phyloP scores from a whole-genome alignment of 805 yeast species.

The Pichia californica region DNA sequence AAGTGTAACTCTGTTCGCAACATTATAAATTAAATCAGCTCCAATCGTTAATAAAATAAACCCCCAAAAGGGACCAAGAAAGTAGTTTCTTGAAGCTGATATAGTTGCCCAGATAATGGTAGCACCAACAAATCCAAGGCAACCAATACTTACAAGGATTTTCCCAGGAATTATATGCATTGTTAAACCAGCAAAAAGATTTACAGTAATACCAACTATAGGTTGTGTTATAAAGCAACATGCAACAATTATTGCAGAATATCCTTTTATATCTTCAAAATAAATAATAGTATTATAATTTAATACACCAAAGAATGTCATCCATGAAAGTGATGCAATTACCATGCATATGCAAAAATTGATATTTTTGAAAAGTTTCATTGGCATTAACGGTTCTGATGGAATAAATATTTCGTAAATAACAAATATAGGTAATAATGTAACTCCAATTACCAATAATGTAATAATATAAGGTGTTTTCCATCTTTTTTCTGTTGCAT shows the following conservation, averaged over 20 bases:
- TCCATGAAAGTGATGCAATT: constrained; percentile 33
- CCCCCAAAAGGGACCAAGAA: constrained; percentile 41
- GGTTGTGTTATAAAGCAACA: constrained; percentile 40
- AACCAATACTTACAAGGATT: constrained; percentile 30
- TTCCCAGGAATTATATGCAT: constrained; percentile 39
- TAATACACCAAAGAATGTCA: constrained; percentile 35
- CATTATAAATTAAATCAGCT: constrained; percentile 42
- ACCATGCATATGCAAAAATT: constrained; percentile 36
- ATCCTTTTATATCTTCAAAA: constrained; percentile 34
- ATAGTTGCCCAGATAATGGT: constrained; percentile 38
- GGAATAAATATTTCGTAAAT: constrained; percentile 36
- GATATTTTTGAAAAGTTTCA: constrained; percentile 34
- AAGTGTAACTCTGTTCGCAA: constrained; percentile 37
- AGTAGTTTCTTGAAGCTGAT: constrained; percentile 30
- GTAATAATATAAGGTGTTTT: constrained; percentile 40
- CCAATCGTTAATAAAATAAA: constrained; percentile 36
- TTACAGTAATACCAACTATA: constrained; percentile 36
- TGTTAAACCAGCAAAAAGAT: constrained; percentile 39
- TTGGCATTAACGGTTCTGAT: constrained; percentile 40
- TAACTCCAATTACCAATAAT: constrained; percentile 33
- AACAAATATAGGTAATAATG: constrained; percentile 28
- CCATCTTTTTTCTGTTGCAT: constrained; percentile 36
- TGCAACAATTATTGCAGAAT: constrained; percentile 36
- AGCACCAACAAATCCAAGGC: constrained; percentile 31
- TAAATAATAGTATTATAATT: constrained; percentile 36